phyloP scores from a whole-genome alignment of 306 rosid genomes.

The Corylus heterophylla region DNA sequence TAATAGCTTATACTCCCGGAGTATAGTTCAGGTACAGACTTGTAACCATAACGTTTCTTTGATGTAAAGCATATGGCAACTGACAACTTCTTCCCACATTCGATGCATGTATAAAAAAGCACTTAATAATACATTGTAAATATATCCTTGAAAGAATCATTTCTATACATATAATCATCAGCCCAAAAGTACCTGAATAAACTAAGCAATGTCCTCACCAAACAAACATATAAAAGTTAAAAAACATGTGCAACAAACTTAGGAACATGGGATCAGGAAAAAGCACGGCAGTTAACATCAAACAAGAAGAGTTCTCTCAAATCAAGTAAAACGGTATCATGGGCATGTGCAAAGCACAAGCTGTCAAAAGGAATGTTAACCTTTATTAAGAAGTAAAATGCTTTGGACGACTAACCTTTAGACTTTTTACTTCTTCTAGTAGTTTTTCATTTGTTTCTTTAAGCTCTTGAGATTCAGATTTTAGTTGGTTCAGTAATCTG shows the following conservation, averaged over 20 bases:
- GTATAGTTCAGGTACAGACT: neutral
- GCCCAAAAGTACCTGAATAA: neutral
- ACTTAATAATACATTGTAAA: neutral
- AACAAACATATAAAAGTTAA: neutral
- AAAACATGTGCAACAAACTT: neutral
- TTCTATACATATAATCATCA: neutral
- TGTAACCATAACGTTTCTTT: neutral
- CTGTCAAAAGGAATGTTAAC: neutral
- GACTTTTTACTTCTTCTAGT: constrained; percentile 66
- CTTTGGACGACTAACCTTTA: constrained; percentile 60
- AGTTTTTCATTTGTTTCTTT: constrained; percentile 70
- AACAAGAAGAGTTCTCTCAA: neutral
- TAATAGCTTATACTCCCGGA: neutral
- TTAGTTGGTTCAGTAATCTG: constrained; percentile 74
- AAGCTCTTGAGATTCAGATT: constrained; percentile 74
- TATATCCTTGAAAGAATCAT: neutral
- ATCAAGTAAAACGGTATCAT: neutral
- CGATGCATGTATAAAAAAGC: neutral
- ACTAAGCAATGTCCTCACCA: neutral
- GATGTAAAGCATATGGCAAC: constrained; percentile 1
- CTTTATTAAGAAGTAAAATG: neutral
- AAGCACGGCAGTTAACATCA: neutral
- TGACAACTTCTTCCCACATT: neutral
- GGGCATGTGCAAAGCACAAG: neutral
- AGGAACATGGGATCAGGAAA: neutral